Conservation (phyloP, 2,329 filamentous ascomycete species). For the Hypoxylon sp. region DNA sequence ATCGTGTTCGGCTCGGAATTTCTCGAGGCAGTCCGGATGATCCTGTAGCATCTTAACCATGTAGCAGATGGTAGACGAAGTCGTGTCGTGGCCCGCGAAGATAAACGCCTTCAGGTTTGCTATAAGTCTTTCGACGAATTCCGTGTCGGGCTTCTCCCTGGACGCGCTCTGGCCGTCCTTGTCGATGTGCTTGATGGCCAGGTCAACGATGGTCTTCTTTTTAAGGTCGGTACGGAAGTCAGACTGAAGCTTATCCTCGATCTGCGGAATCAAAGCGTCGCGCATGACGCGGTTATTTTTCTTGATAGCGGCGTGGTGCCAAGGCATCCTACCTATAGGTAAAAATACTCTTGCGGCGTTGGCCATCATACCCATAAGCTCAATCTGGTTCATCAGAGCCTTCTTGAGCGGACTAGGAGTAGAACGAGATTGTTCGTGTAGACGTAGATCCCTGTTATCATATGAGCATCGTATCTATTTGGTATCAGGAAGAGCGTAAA, state of each 20-base stretch:
- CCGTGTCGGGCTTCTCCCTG: constrained; percentile 38
- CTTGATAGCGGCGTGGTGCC: constrained; percentile 39
- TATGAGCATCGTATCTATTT: constrained; percentile 6
- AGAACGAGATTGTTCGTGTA: constrained; percentile 43
- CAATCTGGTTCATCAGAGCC: constrained; percentile 42
- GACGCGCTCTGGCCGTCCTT: constrained; percentile 41
- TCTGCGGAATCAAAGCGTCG: constrained; percentile 43
- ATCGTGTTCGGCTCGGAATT: constrained; percentile 54
- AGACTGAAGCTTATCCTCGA: constrained; percentile 41
- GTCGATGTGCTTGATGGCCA: constrained; percentile 45
- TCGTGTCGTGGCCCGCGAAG: constrained; percentile 56
- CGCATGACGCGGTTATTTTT: constrained; percentile 46
- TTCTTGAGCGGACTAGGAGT: constrained; percentile 42
- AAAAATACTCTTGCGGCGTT: constrained; percentile 38
- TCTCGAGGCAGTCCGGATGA: constrained; percentile 48
- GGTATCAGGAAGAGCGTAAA: constrained; percentile 2
- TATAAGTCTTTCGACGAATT: constrained; percentile 49
- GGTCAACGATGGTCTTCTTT: constrained; percentile 48
- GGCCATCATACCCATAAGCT: constrained; percentile 35
- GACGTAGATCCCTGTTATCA: constrained; percentile 40
- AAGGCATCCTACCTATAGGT: constrained; percentile 39
- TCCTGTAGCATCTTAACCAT: constrained; percentile 50
- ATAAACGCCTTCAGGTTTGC: constrained; percentile 54
- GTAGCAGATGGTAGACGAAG: constrained; percentile 52
- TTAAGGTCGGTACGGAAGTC: constrained; percentile 35